Base-by-base conservation (phyloP, 768 basidiomycete genomes). In the Rhizopogon sp. region DNA sequence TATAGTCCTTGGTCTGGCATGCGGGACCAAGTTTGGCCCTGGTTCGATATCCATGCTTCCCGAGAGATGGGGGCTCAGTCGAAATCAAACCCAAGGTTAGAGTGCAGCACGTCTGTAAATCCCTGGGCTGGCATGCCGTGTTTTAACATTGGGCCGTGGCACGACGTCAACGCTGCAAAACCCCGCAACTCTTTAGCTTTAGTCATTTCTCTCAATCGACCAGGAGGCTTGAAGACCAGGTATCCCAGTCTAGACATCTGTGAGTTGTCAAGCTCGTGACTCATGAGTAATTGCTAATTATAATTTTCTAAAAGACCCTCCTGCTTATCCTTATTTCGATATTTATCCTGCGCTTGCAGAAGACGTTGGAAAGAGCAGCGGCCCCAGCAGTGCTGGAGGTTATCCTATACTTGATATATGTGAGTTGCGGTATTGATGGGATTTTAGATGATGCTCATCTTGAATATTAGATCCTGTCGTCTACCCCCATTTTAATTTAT, bases 401-500 rank as follows among this genome's bases (percentile, higher is more conserved):
- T 72, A 73, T 56, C 71, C 69, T 3, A n/a, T 41, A 35, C 14
- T 55, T 28, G 49, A 55, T 28, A 55, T 55, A 39, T 55, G 54
- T 55, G 49, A 54, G 54, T 39, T 22, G 31, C 35, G 8, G 5
- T 10, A 8, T 49, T 49, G 22, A 37, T 22, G 16, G 7, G n/a
- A 31, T 28, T 50, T 33, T 22, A 29, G 6, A 16, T 25, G 20
- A 49, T 37, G 20, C 47, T 49, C 5, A 49, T 1, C 35, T 37
- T 16, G 47, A 49, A 16, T 14, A 37, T 14, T 42, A 78, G 77
- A 79, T 59, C 70, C 66, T n/a, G 56, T 67, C 4, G 61, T 66
- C 31, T 79, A 79, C 58, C 77, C 79, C 6, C 57, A 72, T 56
- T 66, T 79, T 31, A 66, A 71, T 20, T 55, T 77, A 9, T 78